Conservation (phyloP, 805 yeast species). For the Maudiozyma bulderi region DNA sequence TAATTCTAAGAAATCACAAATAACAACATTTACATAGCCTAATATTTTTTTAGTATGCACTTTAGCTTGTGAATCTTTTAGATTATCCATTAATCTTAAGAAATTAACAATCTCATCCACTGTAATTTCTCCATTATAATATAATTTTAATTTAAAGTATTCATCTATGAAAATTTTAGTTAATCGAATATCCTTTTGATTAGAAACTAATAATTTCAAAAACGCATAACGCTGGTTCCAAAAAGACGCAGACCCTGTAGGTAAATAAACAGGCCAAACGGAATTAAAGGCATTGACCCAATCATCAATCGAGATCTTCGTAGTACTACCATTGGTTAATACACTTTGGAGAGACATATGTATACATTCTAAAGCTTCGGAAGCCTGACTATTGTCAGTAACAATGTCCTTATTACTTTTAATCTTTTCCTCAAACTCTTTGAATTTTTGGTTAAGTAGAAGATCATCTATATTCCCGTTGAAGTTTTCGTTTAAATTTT, state of each 20-base stretch:
- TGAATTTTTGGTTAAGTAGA: neutral
- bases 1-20: conserved; percentile 8
- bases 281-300: conserved; percentile 15
- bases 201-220: conserved; percentile 10
- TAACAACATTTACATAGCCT: conserved; percentile 4
- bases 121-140: conserved; percentile 10
- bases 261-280: conserved; percentile 17
- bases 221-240: conserved; percentile 19
- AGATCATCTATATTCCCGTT: neutral
- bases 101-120: conserved; percentile 14
- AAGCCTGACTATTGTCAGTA: neutral
- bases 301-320: neutral
- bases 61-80: neutral
- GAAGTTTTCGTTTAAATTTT: neutral
- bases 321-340: neutral
- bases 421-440: neutral
- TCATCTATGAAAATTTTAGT: conserved; percentile 9
- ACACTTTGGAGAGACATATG: neutral
- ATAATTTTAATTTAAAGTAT: conserved; percentile 14
- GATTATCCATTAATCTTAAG: conserved; percentile 5
- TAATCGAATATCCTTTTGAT: conserved; percentile 7
- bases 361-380: neutral
- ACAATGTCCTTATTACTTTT: neutral
- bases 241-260: conserved; percentile 6
- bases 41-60: neutral